Evolutionary conservation across 1,139 yeast genomes (phyloP), one percentile per base, ranked within the genome.

Genomic region (Oligophagozyma castellii): DNA sequence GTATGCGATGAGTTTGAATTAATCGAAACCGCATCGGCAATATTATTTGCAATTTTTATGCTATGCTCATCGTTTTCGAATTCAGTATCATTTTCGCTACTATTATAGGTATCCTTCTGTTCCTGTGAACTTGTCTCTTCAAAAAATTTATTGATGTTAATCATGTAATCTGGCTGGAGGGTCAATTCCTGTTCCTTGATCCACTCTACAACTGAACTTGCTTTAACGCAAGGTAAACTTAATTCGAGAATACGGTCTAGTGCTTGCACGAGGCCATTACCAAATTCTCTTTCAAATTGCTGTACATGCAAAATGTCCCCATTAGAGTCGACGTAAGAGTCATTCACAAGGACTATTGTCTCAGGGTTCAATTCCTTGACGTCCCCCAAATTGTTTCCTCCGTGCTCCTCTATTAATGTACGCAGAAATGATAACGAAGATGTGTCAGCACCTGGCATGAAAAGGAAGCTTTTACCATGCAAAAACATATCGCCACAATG

Each of bases 321-420:
- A 2, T 34, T 18, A 2, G 26, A 24, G 19, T 30, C 38, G 11
- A 48, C 34, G 33, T 36, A 48, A 2, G 53, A 34, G 28, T 48
- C 40, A 24, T 39, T 45, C 1, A 42, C 34, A 8, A 48, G 24
- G 2, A 40, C 38, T 3, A 40, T 25, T 3, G 38, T 35, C 6
- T 28, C 13, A n/a, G 29, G 12, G 28, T 39, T 36, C 13, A 39
- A 19, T 13, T 30, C 30, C 11, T 31, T 28, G 11, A 26, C 36
- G n/a, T 27, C 15, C 1, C 27, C 15, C 12, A 47, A 37, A 3
- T 62, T 34, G 4, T 30, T 30, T 0, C 65, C 68, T 4, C 64
- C 67, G 32, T 58, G 44, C 10, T 37, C 27, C 16, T 34, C 27
- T 1, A 47, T 32, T 23, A 46, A 14, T 7, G 35, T 23, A 4